A percentile compares a stretch with the other conserved stretches of the same genome.
Evolutionary conservation across 2,329 filamentous ascomycete genomes (phyloP).

Genomic region (Calonectria hongkongensis): DNA sequence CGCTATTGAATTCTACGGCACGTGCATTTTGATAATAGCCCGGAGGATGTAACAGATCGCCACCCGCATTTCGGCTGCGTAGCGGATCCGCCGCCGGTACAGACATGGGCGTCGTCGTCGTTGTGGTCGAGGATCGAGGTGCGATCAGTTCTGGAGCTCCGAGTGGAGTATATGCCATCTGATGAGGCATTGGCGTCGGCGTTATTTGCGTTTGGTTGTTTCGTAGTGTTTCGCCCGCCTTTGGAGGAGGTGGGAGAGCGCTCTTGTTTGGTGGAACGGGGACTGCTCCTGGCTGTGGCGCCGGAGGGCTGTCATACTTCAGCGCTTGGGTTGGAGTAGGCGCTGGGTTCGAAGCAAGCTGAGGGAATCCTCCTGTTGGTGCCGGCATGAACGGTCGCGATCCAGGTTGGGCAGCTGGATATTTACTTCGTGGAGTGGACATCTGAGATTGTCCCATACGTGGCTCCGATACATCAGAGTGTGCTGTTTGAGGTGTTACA

Average conservation of each 20-base stretch:
- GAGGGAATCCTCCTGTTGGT: constrained; percentile 62
- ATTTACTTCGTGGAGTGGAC: constrained; percentile 58
- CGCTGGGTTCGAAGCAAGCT: constrained; percentile 59
- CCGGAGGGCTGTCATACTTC: constrained; percentile 65
- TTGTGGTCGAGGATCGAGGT: constrained; percentile 67
- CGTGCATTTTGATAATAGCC: constrained; percentile 75
- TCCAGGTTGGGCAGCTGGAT: constrained; percentile 52
- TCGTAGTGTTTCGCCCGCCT: constrained; percentile 66
- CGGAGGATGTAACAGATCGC: constrained; percentile 67
- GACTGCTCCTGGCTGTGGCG: constrained; percentile 75
- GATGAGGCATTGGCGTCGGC: constrained; percentile 66
- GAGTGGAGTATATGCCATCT: constrained; percentile 71
- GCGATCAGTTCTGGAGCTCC: constrained; percentile 63
- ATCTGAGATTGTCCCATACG: constrained; percentile 48
- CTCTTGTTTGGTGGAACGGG: constrained; percentile 64
- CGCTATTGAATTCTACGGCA: constrained; percentile 70
- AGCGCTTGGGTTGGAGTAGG: constrained; percentile 65
- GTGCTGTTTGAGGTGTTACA: constrained; percentile 67
- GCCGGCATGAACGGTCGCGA: constrained; percentile 62
- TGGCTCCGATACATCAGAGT: constrained; percentile 48
- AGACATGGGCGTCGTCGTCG: constrained; percentile 59
- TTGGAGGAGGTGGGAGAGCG: constrained; percentile 70
- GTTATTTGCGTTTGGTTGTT: constrained; percentile 59
- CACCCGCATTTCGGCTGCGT: constrained; percentile 50
- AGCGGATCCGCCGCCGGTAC: constrained; percentile 54